Evolutionary conservation across 2,329 filamentous ascomycete species (phyloP), one percentile per base, ranked within the genome.

Genomic region (Lachnellula suecica): DNA sequence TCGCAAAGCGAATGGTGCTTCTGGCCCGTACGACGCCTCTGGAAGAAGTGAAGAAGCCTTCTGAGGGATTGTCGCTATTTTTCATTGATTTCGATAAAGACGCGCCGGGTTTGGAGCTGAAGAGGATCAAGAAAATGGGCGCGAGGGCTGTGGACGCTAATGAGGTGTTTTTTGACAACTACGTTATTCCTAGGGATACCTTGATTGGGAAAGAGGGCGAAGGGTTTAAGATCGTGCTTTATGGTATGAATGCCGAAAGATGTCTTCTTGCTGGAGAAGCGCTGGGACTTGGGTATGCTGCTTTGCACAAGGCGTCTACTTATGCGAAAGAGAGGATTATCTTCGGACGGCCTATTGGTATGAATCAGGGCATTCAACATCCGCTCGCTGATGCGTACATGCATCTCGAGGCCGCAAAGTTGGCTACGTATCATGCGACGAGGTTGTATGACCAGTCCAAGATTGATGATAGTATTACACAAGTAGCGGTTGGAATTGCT

Each of bases 121-220:
- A 82, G 40, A 82, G 74, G 64, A 95, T 95, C 61, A 84, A 82
- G 69, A 95, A 95, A 68, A 94, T 95, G 89, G 91, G 91, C 8
- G 88, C 89, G 0, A 76, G 88, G 11, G 88, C 89, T 0, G 83
- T 95, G 1, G 89, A 94, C 63, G 88, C 89, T 1, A 95, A 95
- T 60, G 88, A 94, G 65, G 86, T 95, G 1, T 95, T 95, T 69
- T 94, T 95, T 66, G 88, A 94, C 68, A 81, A 85, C 59, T 95
- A 92, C 68, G 68, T 70, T 4, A 81, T 94, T 13, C 82, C 85
- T 0, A 77, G 77, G 0, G 75, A 82, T 37, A 75, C 82, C 0
- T 72, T 93, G 0, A 82, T 95, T 38, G 90, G 90, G 1, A 66
- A 80, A 27, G 87, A 94, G 67, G 84, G 85, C 4, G 78, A 88